These are phyloP conservation scores for Holtermanniella nyarrowii DNA, from an alignment of 768 basidiomycete species.

Conservation along the genomic window DNA sequence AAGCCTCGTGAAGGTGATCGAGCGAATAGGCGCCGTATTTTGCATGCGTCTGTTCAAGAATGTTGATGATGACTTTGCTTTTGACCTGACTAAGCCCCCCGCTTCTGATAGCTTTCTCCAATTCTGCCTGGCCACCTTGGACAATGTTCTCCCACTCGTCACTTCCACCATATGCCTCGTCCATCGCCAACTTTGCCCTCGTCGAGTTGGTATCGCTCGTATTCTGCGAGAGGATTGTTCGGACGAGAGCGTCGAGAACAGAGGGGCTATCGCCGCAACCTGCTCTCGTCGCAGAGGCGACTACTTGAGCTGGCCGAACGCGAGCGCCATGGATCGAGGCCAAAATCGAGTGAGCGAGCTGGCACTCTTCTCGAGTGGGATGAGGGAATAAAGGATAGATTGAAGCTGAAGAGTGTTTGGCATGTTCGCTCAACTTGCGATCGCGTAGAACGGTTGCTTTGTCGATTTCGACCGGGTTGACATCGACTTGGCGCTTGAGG, in stretches of 20 bases:
- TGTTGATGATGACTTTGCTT: constrained; percentile 26
- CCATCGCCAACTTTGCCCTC: constrained; percentile 26
- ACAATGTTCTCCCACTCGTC: constrained; percentile 34
- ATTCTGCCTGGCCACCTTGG: constrained; percentile 15
- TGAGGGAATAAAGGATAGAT: constrained; percentile 28
- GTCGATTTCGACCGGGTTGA: too few relatives aligned
- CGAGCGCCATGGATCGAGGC: constrained; percentile 17
- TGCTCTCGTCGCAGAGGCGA: constrained; percentile 18
- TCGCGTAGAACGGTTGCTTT: too few relatives aligned
- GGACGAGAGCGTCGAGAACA: constrained; percentile 30
- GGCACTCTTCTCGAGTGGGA: constrained; percentile 25
- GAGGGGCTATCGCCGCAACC: constrained; percentile 35
- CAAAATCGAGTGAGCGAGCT: constrained; percentile 20
- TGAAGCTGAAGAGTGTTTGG: constrained; percentile 4
- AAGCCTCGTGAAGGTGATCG: constrained; percentile 29
- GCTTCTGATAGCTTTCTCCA: constrained; percentile 31
- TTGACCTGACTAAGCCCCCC: constrained; percentile 32
- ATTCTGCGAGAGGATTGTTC: constrained; percentile 32
- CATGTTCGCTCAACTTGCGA: too few relatives aligned
- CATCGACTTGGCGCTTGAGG: too few relatives aligned
- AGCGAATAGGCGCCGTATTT: constrained; percentile 28
- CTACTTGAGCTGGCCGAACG: constrained; percentile 11
- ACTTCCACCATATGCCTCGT: constrained; percentile 27
- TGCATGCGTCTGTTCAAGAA: constrained; percentile 29
- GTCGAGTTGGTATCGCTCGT: constrained; percentile 28